Percentiles rank a stretch among this genome's conserved stretches.
Conservation (phyloP, 148 eudicot genomes). For the Heliosperma pusillum region DNA sequence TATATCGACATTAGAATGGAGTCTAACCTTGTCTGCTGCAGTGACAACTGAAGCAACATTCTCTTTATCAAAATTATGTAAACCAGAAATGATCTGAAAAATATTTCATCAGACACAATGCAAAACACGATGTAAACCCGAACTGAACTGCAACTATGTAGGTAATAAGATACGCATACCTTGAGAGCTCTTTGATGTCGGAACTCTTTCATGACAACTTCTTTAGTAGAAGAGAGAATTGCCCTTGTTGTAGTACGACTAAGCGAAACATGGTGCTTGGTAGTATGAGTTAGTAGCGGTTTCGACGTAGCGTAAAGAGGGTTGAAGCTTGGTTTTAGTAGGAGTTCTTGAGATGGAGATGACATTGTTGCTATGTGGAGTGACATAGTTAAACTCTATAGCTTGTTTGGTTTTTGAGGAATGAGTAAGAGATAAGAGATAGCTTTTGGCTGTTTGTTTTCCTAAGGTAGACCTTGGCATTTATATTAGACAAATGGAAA, state of each 20-base stretch:
- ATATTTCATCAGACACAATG: background rate
- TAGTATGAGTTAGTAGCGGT: conserved; percentile 17
- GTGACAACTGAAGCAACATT: conserved; percentile 86
- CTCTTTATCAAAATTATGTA: conserved; percentile 73
- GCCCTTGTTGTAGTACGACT: conserved; percentile 35
- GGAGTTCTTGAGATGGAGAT: conserved; percentile 22
- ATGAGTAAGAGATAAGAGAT: conserved; percentile 13
- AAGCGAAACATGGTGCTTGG: conserved; percentile 25
- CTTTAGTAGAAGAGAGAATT: conserved; percentile 54
- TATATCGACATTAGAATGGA: background rate
- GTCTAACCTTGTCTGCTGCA: conserved; percentile 85
- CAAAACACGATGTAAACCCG: background rate
- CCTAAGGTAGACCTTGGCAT: background rate
- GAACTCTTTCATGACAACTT: conserved; percentile 59
- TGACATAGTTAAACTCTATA: conserved; percentile 23
- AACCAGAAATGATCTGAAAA: conserved; percentile 78
- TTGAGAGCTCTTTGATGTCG: conserved; percentile 62
- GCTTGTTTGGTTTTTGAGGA: conserved; percentile 6
- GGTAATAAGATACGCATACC: conserved; percentile 24
- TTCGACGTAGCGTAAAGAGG: conserved; percentile 29
- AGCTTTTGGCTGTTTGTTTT: background rate
- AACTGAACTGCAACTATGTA: background rate
- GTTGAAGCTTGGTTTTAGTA: conserved; percentile 22
- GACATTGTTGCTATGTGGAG: conserved; percentile 19
- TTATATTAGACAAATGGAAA: too few relatives aligned